phyloP scores from a whole-genome alignment of 768 basidiomycete genomes.

The Boletus pseudopeckii region DNA sequence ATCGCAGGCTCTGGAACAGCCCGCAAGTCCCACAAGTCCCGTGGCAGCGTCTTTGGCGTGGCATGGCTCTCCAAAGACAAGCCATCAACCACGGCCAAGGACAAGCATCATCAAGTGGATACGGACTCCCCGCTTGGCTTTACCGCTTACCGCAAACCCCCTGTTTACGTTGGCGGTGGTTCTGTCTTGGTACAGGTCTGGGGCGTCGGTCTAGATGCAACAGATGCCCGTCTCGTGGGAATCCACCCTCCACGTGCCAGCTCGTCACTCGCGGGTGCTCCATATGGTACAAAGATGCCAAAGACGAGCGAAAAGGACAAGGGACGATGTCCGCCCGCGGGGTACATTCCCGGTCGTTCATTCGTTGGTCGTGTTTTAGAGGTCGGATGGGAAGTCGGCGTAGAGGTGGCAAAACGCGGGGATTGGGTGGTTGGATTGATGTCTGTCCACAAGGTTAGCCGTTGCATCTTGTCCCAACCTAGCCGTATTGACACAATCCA shows the following conservation, averaged over 20 bases:
- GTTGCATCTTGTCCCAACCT: constrained; percentile 4
- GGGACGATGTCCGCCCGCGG: constrained; percentile 37
- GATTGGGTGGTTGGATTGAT: constrained; percentile 86
- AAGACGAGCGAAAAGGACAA: constrained; percentile 27
- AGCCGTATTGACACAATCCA: constrained; percentile 6
- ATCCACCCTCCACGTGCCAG: constrained; percentile 28
- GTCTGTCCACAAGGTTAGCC: constrained; percentile 73
- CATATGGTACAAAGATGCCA: constrained; percentile 19
- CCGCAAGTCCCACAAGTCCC: constrained; percentile 18
- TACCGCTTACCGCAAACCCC: constrained; percentile 69
- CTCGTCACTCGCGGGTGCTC: constrained; percentile 15
- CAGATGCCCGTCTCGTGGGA: constrained; percentile 67
- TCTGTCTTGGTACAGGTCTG: constrained; percentile 85
- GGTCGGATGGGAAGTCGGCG: constrained; percentile 65
- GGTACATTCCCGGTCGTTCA: constrained; percentile 83
- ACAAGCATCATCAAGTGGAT: constrained; percentile 5
- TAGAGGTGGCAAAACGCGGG: constrained; percentile 57
- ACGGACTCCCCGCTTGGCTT: constrained; percentile 51
- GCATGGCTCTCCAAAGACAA: constrained; percentile 32
- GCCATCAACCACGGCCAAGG: constrained; percentile 6
- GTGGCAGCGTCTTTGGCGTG: constrained; percentile 24
- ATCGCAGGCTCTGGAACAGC: constrained; percentile 26
- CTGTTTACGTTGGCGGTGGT: constrained; percentile 62
- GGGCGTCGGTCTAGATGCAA: constrained; percentile 78
- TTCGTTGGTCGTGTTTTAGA: constrained; percentile 84